Evolutionary conservation across 108 stramenopile genomes (phyloP), one percentile per base, ranked within the genome.

Genomic region (Cyclotella kingstonii): DNA sequence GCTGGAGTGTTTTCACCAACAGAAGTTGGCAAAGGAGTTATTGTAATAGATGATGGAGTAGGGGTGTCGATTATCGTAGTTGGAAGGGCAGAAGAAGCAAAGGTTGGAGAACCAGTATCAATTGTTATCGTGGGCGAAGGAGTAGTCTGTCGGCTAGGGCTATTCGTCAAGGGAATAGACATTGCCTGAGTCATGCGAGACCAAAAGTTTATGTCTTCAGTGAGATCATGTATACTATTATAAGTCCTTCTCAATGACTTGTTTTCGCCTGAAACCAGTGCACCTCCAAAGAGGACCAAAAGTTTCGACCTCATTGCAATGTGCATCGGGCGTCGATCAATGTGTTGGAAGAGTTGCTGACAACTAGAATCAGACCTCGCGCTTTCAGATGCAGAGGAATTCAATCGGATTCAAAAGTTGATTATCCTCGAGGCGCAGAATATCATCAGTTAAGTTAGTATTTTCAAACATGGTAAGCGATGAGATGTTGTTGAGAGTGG

Each of bases 141-240:
- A 27, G 59, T 60, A 10, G 43, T 43, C 12, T 19, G 30, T 5
- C 21, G 17, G 11, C 45, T 46, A 1, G 59, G 59, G 11, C 23
- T 42, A 10, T 18, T 10, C 15, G 30, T 15, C 22, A 19, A 18
- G 22, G 59, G 45, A 7, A 45, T 46, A 14, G 42, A 42, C 59
- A 60, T 60, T 7, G 43, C 43, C 34, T 60, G 44, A 34, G 59
- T 60, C 59, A 60, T 60, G 1, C 59, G 43, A 29, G 59, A 46
- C 59, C 59, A 60, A 33, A 60, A 60, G 45, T 60, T 45, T 9
- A 60, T 46, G 34, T 60, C 59, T 33, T 60, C 59, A 5, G 29
- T 60, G 6, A 60, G 43, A 21, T 46, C 59, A 60, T 60, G 23
- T 45, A 34, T 34, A 14, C 33, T 27, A 22, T 7, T 38, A 9